Conservation (phyloP, 805 yeast species). For the Candida argentea region DNA sequence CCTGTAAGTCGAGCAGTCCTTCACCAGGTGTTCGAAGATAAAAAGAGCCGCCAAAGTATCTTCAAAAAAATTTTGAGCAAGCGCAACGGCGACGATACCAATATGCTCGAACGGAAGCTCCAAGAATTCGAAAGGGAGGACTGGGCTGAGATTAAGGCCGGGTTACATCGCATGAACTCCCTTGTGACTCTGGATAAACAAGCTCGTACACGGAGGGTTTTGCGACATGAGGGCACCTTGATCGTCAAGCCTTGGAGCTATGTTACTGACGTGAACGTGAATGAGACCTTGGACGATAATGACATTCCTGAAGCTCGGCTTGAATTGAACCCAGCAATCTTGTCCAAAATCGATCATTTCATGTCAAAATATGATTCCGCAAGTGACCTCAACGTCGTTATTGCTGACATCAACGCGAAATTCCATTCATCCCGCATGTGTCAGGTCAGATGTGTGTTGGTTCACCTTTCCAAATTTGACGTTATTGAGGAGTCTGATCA, state of each 20-base stretch:
- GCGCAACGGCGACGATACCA: constrained; percentile 15
- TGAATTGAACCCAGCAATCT: constrained; percentile 6
- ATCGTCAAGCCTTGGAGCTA: constrained; percentile 34
- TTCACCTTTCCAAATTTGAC: constrained; percentile 61
- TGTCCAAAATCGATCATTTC: constrained; percentile 22
- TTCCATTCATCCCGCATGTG: constrained; percentile 33
- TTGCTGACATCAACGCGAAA: constrained; percentile 31
- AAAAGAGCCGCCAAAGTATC: constrained; percentile 28
- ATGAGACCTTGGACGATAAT: constrained; percentile 21
- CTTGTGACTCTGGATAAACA: constrained; percentile 46
- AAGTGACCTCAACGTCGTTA: constrained; percentile 30
- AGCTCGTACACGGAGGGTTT: constrained; percentile 52
- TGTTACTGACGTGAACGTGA: constrained; percentile 31
- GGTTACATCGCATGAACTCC: constrained; percentile 16
- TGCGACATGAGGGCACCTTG: constrained; percentile 25
- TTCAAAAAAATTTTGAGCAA: constrained; percentile 33
- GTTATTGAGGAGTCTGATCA: constrained; percentile 28
- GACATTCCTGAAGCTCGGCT: constrained; percentile 5
- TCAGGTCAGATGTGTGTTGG: constrained; percentile 48
- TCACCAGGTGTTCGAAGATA: constrained; percentile 34
- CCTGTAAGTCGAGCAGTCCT: constrained; percentile 21
- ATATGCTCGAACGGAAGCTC: constrained; percentile 24
- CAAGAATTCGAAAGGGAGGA: constrained; percentile 22
- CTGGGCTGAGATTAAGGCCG: constrained; percentile 37
- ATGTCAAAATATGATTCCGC: constrained; percentile 17